A percentile compares a stretch with the other conserved stretches of the same genome.
phyloP scores from a whole-genome alignment of 768 basidiomycete species.

The Artomyces pyxidatus region DNA sequence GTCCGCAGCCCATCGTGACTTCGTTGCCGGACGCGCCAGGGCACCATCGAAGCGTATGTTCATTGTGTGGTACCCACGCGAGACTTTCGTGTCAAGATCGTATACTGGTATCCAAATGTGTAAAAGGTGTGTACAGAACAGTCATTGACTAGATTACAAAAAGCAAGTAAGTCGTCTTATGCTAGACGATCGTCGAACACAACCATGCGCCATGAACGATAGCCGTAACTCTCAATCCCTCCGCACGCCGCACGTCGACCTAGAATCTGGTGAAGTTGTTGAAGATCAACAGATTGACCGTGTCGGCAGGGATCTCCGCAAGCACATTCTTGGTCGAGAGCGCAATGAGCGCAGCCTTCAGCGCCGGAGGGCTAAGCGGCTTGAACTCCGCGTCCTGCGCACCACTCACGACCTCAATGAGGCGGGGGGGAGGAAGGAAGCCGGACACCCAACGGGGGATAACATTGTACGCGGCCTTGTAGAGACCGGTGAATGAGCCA shows the following conservation, averaged over 20 bases:
- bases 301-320: constrained; percentile 35
- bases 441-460: constrained; percentile 48
- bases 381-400: constrained; percentile 31
- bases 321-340: constrained; percentile 51
- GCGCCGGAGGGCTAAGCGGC: constrained; percentile 53
- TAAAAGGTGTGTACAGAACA: neutral
- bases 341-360: constrained; percentile 67
- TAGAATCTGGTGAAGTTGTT: constrained; percentile 13
- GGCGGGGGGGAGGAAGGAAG: constrained; percentile 43
- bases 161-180: neutral
- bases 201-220: neutral
- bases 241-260: neutral
- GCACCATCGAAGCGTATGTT: no score
- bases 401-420: constrained; percentile 31
- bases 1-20: no score
- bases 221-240: neutral
- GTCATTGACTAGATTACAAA: neutral
- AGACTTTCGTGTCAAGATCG: no score
- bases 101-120: no score
- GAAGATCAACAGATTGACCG: constrained; percentile 65
- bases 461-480: constrained; percentile 41
- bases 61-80: no score
- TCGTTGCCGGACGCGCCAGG: no score
- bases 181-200: neutral
- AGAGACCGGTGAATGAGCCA: constrained; percentile 37